These are phyloP conservation scores for Keithomyces neogunnii DNA, from an alignment of 2,329 filamentous ascomycete species.

Conservation along the genomic window DNA sequence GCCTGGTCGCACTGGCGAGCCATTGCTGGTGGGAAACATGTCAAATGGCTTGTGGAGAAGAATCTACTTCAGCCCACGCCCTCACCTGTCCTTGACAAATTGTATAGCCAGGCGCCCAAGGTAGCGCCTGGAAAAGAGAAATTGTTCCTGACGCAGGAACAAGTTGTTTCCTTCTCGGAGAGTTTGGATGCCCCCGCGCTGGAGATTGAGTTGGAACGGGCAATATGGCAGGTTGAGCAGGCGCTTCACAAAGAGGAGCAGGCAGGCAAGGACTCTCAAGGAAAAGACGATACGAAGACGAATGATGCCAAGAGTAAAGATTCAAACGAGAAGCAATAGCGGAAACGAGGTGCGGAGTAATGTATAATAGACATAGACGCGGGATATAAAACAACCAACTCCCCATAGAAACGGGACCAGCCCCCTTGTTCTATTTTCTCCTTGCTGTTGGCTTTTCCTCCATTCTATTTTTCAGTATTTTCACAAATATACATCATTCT, in stretches of 20 bases:
- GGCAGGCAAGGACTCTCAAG: conserved; percentile 2
- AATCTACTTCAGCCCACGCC: conserved; percentile 59
- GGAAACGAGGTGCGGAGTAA: conserved; percentile 5
- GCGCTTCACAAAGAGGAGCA: conserved; percentile 30
- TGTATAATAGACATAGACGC: conserved; percentile 6
- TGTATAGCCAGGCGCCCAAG: conserved; percentile 53
- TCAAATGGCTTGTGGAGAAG: conserved; percentile 72
- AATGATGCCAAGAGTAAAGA: background rate
- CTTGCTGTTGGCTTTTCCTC: too few species aligned
- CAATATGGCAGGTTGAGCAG: conserved; percentile 63
- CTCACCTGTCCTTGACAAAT: conserved; percentile 60
- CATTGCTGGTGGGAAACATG: conserved; percentile 71
- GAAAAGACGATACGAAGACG: background rate
- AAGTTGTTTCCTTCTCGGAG: conserved; percentile 50
- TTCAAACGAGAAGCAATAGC: background rate
- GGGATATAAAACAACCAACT: background rate
- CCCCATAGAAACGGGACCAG: background rate
- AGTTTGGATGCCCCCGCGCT: conserved; percentile 61
- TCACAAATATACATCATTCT: background rate
- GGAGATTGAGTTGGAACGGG: conserved; percentile 64
- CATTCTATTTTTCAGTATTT: too few species aligned
- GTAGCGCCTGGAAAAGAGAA: conserved; percentile 19
- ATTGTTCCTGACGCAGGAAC: conserved; percentile 38
- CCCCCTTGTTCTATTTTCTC: background rate
- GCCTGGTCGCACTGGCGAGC: conserved; percentile 91